Conservation (phyloP, 2,329 filamentous ascomycete species). For the Aspergillus sp. region DNA sequence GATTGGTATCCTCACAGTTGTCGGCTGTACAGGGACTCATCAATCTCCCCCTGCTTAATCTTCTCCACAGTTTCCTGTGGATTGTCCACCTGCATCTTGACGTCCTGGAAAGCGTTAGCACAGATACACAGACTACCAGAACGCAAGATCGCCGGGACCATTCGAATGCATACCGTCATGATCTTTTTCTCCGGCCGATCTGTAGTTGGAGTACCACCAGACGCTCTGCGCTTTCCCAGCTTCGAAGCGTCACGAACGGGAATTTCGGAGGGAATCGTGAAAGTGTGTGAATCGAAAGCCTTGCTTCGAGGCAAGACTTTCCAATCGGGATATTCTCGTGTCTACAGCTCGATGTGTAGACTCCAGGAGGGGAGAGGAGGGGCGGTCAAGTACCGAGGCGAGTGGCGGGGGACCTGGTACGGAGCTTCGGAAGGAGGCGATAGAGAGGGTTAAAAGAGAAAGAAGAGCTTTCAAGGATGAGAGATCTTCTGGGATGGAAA, state of each 20-base stretch:
- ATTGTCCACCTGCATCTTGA: slow-evolving; percentile 62
- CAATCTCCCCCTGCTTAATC: slow-evolving; percentile 64
- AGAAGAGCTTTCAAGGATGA: background rate
- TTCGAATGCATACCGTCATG: slow-evolving; percentile 45
- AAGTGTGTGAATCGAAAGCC: slow-evolving; percentile 36
- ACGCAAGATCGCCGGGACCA: background rate
- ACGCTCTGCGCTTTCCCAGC: slow-evolving; percentile 54
- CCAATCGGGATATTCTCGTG: slow-evolving; percentile 21
- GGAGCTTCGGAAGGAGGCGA: background rate
- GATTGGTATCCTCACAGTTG: slow-evolving; percentile 49
- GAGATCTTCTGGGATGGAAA: background rate
- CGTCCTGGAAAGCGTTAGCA: slow-evolving; percentile 38
- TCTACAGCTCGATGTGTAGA: slow-evolving; percentile 27
- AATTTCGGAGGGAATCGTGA: slow-evolving; percentile 44
- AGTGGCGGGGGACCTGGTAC: slow-evolving; percentile 6
- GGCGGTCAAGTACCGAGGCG: slow-evolving; percentile 16
- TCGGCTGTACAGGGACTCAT: slow-evolving; percentile 65
- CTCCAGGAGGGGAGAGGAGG: slow-evolving; percentile 19
- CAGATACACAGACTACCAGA: background rate
- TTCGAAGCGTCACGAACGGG: slow-evolving; percentile 45
- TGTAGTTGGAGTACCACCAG: slow-evolving; percentile 44
- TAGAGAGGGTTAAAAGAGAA: background rate
- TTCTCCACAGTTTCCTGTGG: slow-evolving; percentile 57
- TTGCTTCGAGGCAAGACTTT: slow-evolving; percentile 43
- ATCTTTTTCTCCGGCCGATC: slow-evolving; percentile 50